Evolutionary conservation across 441 rosid genomes (phyloP).

Genomic region (Manihot esculenta): DNA sequence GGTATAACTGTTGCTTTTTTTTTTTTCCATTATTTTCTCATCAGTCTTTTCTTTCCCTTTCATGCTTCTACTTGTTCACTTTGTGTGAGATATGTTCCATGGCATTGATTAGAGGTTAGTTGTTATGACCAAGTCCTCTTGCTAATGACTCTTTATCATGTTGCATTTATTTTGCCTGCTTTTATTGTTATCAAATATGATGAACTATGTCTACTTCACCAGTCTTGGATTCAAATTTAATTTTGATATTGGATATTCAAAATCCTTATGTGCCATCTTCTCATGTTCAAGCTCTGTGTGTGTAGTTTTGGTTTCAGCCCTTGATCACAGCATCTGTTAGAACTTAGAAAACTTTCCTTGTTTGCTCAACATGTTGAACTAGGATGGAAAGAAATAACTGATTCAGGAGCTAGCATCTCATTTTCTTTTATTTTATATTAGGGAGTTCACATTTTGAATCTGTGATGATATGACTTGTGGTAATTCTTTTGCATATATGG

Average conservation of each 20-base stretch:
- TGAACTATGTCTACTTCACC: neutral
- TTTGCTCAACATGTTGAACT: neutral
- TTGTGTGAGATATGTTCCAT: too few species aligned
- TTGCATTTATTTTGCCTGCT: neutral
- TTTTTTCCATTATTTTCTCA: neutral
- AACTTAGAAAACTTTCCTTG: neutral
- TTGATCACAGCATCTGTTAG: neutral
- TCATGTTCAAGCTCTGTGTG: too few species aligned
- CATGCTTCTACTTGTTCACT: too few species aligned
- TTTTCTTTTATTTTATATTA: neutral
- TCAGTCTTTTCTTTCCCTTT: neutral
- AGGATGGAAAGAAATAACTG: neutral
- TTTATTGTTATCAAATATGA: neutral
- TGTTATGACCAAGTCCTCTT: neutral
- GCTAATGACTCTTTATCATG: too few species aligned
- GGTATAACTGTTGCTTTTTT: conserved; percentile 37
- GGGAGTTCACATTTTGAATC: too few species aligned
- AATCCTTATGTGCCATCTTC: neutral
- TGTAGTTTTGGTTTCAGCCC: neutral
- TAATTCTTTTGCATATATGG: too few species aligned
- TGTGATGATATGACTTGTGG: too few species aligned
- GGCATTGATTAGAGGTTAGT: neutral
- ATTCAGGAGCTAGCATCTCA: neutral
- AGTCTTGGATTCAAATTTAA: neutral
- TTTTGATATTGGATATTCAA: neutral